A percentile compares a stretch with the other conserved stretches of the same genome.
Conservation (phyloP, 495 filamentous ascomycete genomes). For the Corynascus novoguineensis region DNA sequence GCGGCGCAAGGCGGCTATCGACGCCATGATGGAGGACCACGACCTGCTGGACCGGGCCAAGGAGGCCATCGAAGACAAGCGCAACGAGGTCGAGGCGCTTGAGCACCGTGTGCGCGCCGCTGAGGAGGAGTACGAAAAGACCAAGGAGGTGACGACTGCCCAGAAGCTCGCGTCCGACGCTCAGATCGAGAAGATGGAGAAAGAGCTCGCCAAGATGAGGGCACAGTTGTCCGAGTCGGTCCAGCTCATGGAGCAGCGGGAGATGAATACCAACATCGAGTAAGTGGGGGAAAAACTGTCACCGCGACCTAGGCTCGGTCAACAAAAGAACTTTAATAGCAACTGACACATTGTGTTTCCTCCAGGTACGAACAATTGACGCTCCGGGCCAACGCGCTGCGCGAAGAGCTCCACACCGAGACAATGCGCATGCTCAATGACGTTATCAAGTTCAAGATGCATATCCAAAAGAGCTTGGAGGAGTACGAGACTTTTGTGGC, state of each 20-base stretch:
- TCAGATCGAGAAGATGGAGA: constrained; percentile 98
- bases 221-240: constrained; percentile 78
- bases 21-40: constrained; percentile 83
- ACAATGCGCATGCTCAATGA: constrained; percentile 95
- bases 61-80: constrained; percentile 91
- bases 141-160: constrained; percentile 77
- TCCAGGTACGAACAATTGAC: constrained; percentile 82
- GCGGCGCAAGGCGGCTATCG: constrained; percentile 70
- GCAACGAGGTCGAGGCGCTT: constrained; percentile 84
- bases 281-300: constrained; percentile 37
- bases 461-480: constrained; percentile 84
- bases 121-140: constrained; percentile 89
- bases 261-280: constrained; percentile 96
- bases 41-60: constrained; percentile 88
- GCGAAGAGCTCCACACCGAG: constrained; percentile 92
- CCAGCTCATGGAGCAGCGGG: constrained; percentile 86
- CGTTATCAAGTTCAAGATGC: constrained; percentile 97
- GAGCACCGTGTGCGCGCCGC: constrained; percentile 77
- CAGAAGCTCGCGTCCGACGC: constrained; percentile 83
- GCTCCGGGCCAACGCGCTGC: constrained; percentile 71
- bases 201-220: constrained; percentile 89
- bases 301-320: no score
- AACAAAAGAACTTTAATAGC: not conserved
- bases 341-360: not conserved
- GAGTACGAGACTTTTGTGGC: constrained; percentile 89